Base-by-base conservation (phyloP, 306 rosid genomes). In the Ziziphus jujuba region DNA sequence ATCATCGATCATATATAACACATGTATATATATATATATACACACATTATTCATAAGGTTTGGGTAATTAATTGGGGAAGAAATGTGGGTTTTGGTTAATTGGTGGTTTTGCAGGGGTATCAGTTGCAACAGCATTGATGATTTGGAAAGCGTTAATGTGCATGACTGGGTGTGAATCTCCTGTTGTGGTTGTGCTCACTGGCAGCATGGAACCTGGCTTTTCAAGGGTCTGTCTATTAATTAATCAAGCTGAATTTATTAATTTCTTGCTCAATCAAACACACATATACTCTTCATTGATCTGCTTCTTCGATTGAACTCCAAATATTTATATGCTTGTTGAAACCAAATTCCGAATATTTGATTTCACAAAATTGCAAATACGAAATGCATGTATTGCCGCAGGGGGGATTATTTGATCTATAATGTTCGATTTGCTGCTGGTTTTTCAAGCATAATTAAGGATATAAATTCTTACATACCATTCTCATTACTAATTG, bases 191-290 rank as follows among this genome's bases (percentile, higher is more conserved):
- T 63, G 98, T 89, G 73, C 84, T 87, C 70, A 73, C 96, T 63
- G 95, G 57, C 64, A 87, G 98, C 80, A 92, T 92, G 96, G 98
- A 92, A 70, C 98, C 95, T 11, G 96, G 95, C 25, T 87, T 92
- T 79, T 78, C 84, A 35, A 80, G 91, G 72, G 98, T 89, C 56
- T 75, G 84, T 78, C 19, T 36, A 6, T 59, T 31, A 14, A 6
- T 17, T 1, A n/a, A n/a, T n/a, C n/a, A n/a, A n/a, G n/a, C n/a
- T 89, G 59, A 78, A 84, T 78, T 17, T 36, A 6, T 59, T 31
- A 14, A 6, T 17, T 1, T 5, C 6, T 16, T 66, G 52, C 22
- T 34, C 21, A 34, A 5, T 24, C 35, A 45, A 31, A 16, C 17
- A 28, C 17, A 56, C 19, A 11, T 17, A 23, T 7, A 15, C 2